Evolutionary conservation across 306 rosid species (phyloP).

Genomic region (Lathyrus oleraceus): DNA sequence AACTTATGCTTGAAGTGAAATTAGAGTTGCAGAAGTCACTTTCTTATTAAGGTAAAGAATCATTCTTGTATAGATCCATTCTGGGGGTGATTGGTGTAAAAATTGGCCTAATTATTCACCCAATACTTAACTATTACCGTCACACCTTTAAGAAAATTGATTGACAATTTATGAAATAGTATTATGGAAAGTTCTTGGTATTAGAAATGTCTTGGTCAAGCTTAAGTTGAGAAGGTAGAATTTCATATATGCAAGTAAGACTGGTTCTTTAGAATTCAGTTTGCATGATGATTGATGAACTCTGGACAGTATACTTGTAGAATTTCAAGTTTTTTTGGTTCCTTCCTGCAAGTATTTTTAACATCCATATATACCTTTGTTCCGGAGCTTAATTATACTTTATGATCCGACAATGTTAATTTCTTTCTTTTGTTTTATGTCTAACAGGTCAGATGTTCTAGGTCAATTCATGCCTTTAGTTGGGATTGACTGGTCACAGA

Average conservation of each 20-base stretch:
- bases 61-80: not conserved
- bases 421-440: constrained; percentile 19
- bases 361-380: constrained; percentile 10
- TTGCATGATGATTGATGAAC: constrained; percentile 6
- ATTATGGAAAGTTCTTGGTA: not conserved
- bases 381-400: constrained; percentile 2
- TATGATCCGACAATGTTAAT: constrained; percentile 15
- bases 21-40: no score
- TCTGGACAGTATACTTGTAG: not conserved
- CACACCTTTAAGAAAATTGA: constrained; percentile 20
- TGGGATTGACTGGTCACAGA: constrained; percentile 95
- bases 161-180: constrained; percentile 20
- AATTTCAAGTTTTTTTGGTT: constrained; percentile 7
- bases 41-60: no score
- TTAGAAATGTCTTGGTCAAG: constrained; percentile 15
- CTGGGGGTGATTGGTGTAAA: constrained; percentile 4
- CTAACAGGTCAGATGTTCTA: constrained; percentile 83
- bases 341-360: constrained; percentile 13
- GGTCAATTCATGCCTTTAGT: constrained; percentile 99
- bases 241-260: constrained; percentile 11
- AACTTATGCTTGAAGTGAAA: no score
- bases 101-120: not conserved
- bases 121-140: not conserved
- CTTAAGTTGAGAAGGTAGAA: constrained; percentile 3
- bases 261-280: constrained; percentile 19